phyloP scores from a whole-genome alignment of 2,329 filamentous ascomycete species.

The Fusarium sp. region DNA sequence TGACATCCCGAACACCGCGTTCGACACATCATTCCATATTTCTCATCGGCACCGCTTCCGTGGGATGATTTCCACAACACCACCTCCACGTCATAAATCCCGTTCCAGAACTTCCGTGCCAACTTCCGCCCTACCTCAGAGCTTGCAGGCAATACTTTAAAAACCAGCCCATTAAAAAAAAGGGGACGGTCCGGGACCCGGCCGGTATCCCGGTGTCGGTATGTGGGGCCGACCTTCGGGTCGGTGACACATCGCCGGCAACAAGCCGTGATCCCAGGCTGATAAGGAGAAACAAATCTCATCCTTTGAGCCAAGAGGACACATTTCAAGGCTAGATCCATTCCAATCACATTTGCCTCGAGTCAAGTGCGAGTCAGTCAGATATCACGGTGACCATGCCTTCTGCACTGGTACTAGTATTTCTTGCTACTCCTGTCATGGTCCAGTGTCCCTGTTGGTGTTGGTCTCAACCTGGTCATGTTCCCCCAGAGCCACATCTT shows the following conservation, averaged over 20 bases:
- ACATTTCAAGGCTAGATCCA: not conserved
- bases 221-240: not conserved
- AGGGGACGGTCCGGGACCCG: not conserved
- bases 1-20: not conserved
- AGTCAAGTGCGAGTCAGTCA: not conserved
- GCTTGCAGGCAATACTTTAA: not conserved
- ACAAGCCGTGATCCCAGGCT: not conserved
- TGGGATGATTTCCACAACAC: not conserved
- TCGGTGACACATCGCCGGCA: not conserved
- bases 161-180: not conserved
- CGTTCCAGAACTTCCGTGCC: not conserved
- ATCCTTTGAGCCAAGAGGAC: not conserved
- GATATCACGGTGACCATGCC: not conserved
- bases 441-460: not conserved
- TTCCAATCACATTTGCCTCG: not conserved
- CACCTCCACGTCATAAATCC: not conserved
- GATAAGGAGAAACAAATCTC: not conserved
- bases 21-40: not conserved
- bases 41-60: not conserved
- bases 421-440: not conserved
- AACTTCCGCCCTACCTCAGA: not conserved
- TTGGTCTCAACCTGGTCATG: not conserved
- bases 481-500: not conserved
- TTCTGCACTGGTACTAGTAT: not conserved
- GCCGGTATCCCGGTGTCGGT: not conserved